Conservation (phyloP, 1,139 yeast species). For the Blastobotrys ciferrii region DNA sequence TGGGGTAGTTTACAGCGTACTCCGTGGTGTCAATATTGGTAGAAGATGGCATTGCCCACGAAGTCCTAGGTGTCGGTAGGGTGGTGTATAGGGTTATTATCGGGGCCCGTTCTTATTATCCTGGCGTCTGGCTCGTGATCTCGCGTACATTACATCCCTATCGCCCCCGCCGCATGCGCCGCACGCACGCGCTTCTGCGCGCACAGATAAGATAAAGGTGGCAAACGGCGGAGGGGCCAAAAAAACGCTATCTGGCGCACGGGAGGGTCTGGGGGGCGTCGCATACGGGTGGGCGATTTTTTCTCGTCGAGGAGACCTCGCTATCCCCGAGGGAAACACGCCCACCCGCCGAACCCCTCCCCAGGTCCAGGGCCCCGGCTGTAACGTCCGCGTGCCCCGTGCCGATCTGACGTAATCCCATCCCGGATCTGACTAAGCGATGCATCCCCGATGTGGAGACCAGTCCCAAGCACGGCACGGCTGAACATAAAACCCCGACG, state of each 20-base stretch:
- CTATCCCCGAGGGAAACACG: background rate
- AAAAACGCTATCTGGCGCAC: background rate
- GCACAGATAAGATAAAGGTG: background rate
- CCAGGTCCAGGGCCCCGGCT: too few relatives aligned
- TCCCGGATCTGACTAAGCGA: background rate
- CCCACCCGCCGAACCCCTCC: background rate
- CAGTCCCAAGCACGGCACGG: background rate
- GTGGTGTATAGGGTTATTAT: too few relatives aligned
- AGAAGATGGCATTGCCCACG: conserved; percentile 1
- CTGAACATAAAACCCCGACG: background rate
- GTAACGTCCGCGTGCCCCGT: background rate
- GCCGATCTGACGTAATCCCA: background rate
- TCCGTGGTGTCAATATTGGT: conserved; percentile 4
- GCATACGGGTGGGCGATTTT: background rate
- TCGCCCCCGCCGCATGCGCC: background rate
- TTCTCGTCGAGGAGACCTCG: background rate
- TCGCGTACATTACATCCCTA: background rate
- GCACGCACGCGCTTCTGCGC: background rate
- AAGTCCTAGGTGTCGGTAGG: too few relatives aligned
- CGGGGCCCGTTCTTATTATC: background rate
- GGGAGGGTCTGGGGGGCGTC: background rate
- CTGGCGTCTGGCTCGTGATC: background rate
- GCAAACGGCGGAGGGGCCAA: background rate
- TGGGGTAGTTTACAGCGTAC: conserved; percentile 32
- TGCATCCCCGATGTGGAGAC: too few relatives aligned